A percentile compares a stretch with the other conserved stretches of the same genome.
Evolutionary conservation across 2,329 filamentous ascomycete species (phyloP).

Genomic region (Verticillium klebahnii): DNA sequence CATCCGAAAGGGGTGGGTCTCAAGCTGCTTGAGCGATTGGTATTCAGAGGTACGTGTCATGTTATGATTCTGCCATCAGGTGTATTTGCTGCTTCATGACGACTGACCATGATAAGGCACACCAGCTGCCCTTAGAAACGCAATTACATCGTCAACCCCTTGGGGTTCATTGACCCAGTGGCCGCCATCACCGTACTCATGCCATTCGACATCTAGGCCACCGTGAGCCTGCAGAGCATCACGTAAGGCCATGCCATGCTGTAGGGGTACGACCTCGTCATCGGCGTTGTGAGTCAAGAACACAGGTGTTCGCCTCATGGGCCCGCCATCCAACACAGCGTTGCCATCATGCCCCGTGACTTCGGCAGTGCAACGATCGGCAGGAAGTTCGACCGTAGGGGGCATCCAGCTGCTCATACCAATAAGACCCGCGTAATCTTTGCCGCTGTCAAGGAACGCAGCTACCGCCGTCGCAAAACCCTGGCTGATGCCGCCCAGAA

Average conservation of each 20-base stretch:
- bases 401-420: conserved; percentile 25
- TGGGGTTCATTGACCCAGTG: conserved; percentile 22
- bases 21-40: too few relatives aligned
- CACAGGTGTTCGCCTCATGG: conserved; percentile 11
- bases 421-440: conserved; percentile 18
- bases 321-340: neutral
- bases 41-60: too few relatives aligned
- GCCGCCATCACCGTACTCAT: conserved; percentile 21
- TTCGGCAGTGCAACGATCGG: neutral
- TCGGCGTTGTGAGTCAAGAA: conserved; percentile 22
- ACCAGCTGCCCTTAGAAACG: conserved; percentile 9
- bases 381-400: neutral
- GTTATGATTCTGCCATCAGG: too few relatives aligned
- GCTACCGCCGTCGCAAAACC: conserved; percentile 21
- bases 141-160: conserved; percentile 17
- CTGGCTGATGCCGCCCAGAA: conserved; percentile 25
- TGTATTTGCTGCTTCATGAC: too few relatives aligned
- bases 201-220: conserved; percentile 16
- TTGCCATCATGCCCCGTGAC: neutral
- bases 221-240: conserved; percentile 11
- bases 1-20: too few relatives aligned
- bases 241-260: conserved; percentile 17
- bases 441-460: conserved; percentile 7
- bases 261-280: conserved; percentile 21
- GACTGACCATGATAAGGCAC: neutral